Conservation (phyloP, 1,139 yeast species). For the Diutina catenulata region DNA sequence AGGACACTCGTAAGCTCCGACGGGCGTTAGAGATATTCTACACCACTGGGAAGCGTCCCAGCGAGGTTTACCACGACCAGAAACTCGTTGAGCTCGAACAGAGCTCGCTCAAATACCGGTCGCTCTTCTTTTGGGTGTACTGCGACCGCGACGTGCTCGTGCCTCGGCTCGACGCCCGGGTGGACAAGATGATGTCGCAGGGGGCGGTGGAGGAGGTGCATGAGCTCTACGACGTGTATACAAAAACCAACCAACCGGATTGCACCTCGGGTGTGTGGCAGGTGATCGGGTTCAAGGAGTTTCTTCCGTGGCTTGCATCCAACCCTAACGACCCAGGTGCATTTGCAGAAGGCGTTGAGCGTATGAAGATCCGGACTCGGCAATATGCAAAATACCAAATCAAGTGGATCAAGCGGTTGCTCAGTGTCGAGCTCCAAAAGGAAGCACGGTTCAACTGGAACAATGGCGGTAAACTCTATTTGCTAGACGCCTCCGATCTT, state of each 20-base stretch:
- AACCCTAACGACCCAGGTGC: constrained; percentile 9
- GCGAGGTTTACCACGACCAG: constrained; percentile 60
- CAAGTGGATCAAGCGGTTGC: constrained; percentile 78
- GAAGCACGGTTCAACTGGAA: constrained; percentile 36
- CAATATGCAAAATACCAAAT: constrained; percentile 83
- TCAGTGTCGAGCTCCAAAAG: constrained; percentile 49
- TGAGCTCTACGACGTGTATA: constrained; percentile 38
- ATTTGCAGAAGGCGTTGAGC: constrained; percentile 42
- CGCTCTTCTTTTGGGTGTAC: constrained; percentile 77
- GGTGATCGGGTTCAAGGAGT: constrained; percentile 92
- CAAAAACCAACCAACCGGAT: constrained; percentile 19
- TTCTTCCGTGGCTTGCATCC: constrained; percentile 59
- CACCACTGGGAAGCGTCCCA: constrained; percentile 55
- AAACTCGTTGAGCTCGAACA: constrained; percentile 29
- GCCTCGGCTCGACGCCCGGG: constrained; percentile 60
- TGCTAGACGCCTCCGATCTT: constrained; percentile 71
- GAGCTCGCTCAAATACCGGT: constrained; percentile 46
- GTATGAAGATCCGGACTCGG: constrained; percentile 77
- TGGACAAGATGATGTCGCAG: constrained; percentile 63
- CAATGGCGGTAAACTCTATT: constrained; percentile 52
- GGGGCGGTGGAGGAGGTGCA: constrained; percentile 66
- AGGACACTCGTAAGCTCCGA: constrained; percentile 66
- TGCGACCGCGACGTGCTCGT: constrained; percentile 52
- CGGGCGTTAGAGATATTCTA: constrained; percentile 75
- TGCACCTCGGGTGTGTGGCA: constrained; percentile 81